Percentiles rank a stretch among this genome's conserved stretches.
Conservation (phyloP, 2,329 filamentous ascomycete genomes). For the Phyllosticta capitalensis region DNA sequence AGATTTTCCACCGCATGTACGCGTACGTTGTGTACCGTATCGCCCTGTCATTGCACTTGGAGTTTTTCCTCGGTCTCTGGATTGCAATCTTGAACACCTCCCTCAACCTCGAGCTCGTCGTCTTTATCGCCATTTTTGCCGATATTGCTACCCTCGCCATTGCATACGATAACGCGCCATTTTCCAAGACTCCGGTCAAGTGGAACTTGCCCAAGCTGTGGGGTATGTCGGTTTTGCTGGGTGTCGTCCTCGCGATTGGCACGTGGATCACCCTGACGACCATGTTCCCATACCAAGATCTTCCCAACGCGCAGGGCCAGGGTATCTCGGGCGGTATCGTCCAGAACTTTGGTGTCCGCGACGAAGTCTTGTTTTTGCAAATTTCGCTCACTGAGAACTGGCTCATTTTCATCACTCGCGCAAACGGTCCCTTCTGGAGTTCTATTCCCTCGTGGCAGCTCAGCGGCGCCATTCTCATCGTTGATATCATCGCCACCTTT, state of each 20-base stretch:
- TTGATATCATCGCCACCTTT: constrained; percentile 75
- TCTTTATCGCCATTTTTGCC: constrained; percentile 92
- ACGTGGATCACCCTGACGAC: constrained; percentile 87
- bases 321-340: constrained; percentile 70
- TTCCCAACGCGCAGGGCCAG: constrained; percentile 28
- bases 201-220: constrained; percentile 93
- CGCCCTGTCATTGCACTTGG: constrained; percentile 79
- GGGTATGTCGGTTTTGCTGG: constrained; percentile 82
- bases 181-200: constrained; percentile 77
- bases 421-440: constrained; percentile 87
- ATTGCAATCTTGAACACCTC: constrained; percentile 78
- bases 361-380: constrained; percentile 79
- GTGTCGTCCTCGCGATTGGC: constrained; percentile 68
- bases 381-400: constrained; percentile 90
- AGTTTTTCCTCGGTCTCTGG: constrained; percentile 87
- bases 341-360: constrained; percentile 76
- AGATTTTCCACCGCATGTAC: constrained; percentile 97
- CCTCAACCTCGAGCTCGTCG: constrained; percentile 76
- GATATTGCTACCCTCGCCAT: constrained; percentile 88
- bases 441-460: constrained; percentile 83
- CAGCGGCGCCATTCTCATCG: constrained; percentile 63
- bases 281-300: constrained; percentile 49
- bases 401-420: constrained; percentile 93
- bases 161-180: constrained; percentile 87
- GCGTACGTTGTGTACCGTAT: constrained; percentile 95